These are phyloP conservation scores for Talaromyces sp. DNA, from an alignment of 2,329 filamentous ascomycete species.

Conservation along the genomic window DNA sequence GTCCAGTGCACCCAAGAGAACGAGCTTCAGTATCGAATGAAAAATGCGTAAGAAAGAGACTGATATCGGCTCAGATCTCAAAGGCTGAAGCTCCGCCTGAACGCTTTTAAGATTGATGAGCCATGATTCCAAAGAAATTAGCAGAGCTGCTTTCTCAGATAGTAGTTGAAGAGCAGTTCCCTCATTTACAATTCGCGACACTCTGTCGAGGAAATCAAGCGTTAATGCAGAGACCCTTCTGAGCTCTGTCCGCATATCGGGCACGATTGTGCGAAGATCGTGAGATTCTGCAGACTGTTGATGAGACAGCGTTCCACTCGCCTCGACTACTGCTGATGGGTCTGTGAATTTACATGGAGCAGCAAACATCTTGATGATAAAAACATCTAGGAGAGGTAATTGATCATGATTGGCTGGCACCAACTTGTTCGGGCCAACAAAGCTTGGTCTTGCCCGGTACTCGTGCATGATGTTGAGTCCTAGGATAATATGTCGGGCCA, in stretches of 20 bases:
- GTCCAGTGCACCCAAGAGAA: slow-evolving; percentile 12
- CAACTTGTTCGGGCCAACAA: not conserved
- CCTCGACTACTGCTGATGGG: not conserved
- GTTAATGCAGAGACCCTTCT: not conserved
- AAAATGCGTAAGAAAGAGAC: slow-evolving; percentile 12
- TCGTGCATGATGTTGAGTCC: slow-evolving; percentile 16
- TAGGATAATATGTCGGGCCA: slow-evolving; percentile 13
- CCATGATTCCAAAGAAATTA: slow-evolving; percentile 11
- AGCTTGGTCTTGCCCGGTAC: slow-evolving; percentile 9
- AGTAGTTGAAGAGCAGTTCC: slow-evolving; percentile 1
- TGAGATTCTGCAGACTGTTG: slow-evolving; percentile 1
- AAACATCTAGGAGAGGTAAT: slow-evolving; percentile 12
- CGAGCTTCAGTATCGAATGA: slow-evolving; percentile 9
- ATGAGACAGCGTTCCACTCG: not conserved
- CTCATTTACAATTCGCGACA: not conserved
- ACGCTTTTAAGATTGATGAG: slow-evolving; percentile 1
- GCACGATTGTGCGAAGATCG: slow-evolving; percentile 10
- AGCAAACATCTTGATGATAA: slow-evolving; percentile 15
- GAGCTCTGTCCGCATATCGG: slow-evolving; percentile 15
- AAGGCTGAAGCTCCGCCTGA: not conserved
- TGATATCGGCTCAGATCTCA: slow-evolving; percentile 3
- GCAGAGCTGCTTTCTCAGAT: slow-evolving; percentile 7
- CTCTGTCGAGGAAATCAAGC: slow-evolving; percentile 12
- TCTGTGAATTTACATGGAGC: slow-evolving; percentile 14
- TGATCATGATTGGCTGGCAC: slow-evolving; percentile 4